Base-by-base conservation (phyloP, 2,329 filamentous ascomycete species). In the Coniella vitis region DNA sequence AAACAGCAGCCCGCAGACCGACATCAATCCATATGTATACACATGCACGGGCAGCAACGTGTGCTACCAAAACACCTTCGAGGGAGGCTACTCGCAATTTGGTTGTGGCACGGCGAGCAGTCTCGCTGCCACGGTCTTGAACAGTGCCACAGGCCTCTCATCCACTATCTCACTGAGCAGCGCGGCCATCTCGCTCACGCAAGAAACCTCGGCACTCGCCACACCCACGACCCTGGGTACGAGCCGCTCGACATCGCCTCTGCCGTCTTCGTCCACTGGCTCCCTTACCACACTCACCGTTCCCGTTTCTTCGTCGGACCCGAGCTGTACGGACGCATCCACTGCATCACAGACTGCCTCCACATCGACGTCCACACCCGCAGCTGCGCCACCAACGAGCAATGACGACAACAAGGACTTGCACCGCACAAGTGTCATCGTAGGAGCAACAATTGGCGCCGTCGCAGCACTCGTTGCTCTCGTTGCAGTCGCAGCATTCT, bases 31-130 rank as follows among this genome's bases (percentile, higher is more conserved):
- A 0, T 80, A 79, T 52, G 65, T 81, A 29, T 81, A 67, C 56
- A 79, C 76, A 9, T 82, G 78, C 60, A 54, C 60, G n/a, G 73
- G 70, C 4, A 62, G 64, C 42, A 57, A 74, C 39, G 69, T 78
- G 14, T 81, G 78, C 58, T 82, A 77, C 62, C 69, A 62, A 54
- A 81, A 82, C 56, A 57, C 65, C 8, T 82, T 74, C 52, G 73
- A 72, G 0, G 77, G 75, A 12, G 78, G 76, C 2, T 77, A 68
- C 57, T 76, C 65, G 44, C 78, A 81, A 61, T 81, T 68, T 45
- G 78, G 78, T 1, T 82, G 78, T 54, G 78, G 76, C 16, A 67
- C 70, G 7, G 70, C 69, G 1, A 72, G 74, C 22, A 61, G 64
- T 22, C 55, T 76, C 51, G 76, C 68, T 2, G 74, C 73, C 2